Evolutionary conservation across 2,329 filamentous ascomycete species (phyloP), one percentile per base, ranked within the genome.

Genomic region (Clonostachys chloroleuca): DNA sequence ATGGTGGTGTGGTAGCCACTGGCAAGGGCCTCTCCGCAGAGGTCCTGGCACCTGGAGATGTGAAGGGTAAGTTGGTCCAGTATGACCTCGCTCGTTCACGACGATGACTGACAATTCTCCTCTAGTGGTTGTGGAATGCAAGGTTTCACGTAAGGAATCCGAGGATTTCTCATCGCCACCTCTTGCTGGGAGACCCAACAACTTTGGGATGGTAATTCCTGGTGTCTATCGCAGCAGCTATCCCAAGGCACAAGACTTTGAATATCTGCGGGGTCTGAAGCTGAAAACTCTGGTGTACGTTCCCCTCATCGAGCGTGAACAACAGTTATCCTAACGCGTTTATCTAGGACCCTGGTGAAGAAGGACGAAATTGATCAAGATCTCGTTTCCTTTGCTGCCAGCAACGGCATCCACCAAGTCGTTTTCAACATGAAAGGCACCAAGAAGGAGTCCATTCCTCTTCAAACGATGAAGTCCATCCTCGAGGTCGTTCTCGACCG

Each of bases 351-450:
- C 1, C 68, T 87, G 34, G 83, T 87, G 42, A 75, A 80, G 41
- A 84, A 82, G 52, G 81, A 86, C 5, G 73, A 86, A 5, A 68
- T 73, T 5, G 67, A 73, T 9, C 64, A 73, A 4, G 74, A 72
- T 1, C 79, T 81, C 45, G 60, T 70, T 18, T 60, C 67, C 4
- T 96, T 94, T 60, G 79, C 95, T 55, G 61, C 73, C 36, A 64
- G 70, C 6, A 81, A 86, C 54, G 75, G 75, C 51, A 92, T 96
- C 58, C 76, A 76, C 41, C 89, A 95, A 56, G 72, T 83, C 53
- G 75, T 88, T 40, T 86, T 95, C 58, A 79, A 85, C 54, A 87
- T 96, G 73, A 81, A 84, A 51, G 87, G 91, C n/a, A 96, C 95
- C 54, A 96, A 96, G 66, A 91, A 92, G 56, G 75, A 85, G 47